Conservation (phyloP, 179 eudicot genomes). For the Drosera spatulata region DNA sequence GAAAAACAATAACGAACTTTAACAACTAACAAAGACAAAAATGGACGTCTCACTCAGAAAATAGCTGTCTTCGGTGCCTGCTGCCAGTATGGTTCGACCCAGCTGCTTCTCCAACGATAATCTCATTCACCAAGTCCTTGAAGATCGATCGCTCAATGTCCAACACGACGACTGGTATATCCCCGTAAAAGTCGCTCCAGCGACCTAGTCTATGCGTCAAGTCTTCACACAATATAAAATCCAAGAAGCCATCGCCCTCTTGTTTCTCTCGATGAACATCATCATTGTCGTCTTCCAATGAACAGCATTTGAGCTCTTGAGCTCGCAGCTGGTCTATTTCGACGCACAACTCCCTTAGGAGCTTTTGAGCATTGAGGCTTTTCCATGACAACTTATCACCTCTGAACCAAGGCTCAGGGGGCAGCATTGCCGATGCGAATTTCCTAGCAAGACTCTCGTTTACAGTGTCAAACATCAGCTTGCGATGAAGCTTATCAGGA, state of each 20-base stretch:
- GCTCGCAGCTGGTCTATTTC: constrained; percentile 61
- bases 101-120: constrained; percentile 54
- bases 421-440: constrained; percentile 22
- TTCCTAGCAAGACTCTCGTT: constrained; percentile 68
- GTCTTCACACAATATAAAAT: constrained; percentile 58
- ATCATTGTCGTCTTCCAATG: constrained; percentile 36
- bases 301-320: constrained; percentile 15
- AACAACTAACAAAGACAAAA: not conserved
- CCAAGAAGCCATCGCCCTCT: constrained; percentile 13
- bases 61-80: constrained; percentile 57
- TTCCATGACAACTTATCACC: constrained; percentile 33
- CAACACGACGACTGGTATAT: constrained; percentile 52
- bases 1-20: not conserved
- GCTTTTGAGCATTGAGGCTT: constrained; percentile 68
- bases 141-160: constrained; percentile 79
- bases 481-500: constrained; percentile 52
- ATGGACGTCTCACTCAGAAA: constrained; percentile 28
- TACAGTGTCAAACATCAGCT: constrained; percentile 74
- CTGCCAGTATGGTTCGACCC: constrained; percentile 22
- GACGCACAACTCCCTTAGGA: constrained; percentile 63
- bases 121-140: constrained; percentile 72
- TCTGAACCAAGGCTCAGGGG: constrained; percentile 44
- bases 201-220: constrained; percentile 47
- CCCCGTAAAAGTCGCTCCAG: constrained; percentile 52
- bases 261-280: no score